Conservation (phyloP, 768 basidiomycete species). For the Tremella mesenterica region DNA sequence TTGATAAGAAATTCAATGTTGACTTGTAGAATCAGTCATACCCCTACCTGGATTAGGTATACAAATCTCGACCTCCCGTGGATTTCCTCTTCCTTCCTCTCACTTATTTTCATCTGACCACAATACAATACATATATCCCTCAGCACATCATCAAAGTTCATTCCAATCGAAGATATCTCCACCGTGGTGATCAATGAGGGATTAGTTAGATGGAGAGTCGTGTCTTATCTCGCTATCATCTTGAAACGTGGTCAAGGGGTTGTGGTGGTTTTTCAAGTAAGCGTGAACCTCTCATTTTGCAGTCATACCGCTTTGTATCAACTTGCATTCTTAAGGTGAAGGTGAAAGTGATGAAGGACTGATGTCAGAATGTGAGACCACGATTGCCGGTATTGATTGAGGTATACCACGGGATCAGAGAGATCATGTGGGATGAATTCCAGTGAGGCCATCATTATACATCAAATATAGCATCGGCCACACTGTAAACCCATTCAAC, state of each 20-base stretch:
- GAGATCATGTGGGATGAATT: constrained; percentile 32
- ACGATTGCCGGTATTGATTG: constrained; percentile 15
- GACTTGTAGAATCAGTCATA: constrained; percentile 37
- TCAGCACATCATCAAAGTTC: constrained; percentile 20
- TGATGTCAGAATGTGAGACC: constrained; percentile 27
- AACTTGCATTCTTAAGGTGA: not conserved
- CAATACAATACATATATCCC: constrained; percentile 1
- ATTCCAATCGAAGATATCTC: constrained; percentile 31
- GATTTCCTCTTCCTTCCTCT: constrained; percentile 17
- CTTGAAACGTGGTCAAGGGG: constrained; percentile 11
- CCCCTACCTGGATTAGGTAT: constrained; percentile 26
- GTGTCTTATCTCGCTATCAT: constrained; percentile 30
- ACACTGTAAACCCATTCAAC: too few relatives aligned
- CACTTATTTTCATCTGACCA: too few relatives aligned
- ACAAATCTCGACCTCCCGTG: constrained; percentile 28
- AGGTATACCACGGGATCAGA: constrained; percentile 34
- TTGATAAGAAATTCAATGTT: too few relatives aligned
- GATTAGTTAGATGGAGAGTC: constrained; percentile 26
- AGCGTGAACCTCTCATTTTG: constrained; percentile 1
- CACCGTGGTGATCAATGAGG: constrained; percentile 32
- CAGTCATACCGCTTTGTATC: not conserved
- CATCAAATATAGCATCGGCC: too few relatives aligned
- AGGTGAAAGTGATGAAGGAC: not conserved
- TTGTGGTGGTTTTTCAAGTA: constrained; percentile 26
- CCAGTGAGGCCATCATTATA: too few relatives aligned